Evolutionary conservation across 768 basidiomycete genomes (phyloP).

Genomic region (Rhodotorula sphaerocarpa): DNA sequence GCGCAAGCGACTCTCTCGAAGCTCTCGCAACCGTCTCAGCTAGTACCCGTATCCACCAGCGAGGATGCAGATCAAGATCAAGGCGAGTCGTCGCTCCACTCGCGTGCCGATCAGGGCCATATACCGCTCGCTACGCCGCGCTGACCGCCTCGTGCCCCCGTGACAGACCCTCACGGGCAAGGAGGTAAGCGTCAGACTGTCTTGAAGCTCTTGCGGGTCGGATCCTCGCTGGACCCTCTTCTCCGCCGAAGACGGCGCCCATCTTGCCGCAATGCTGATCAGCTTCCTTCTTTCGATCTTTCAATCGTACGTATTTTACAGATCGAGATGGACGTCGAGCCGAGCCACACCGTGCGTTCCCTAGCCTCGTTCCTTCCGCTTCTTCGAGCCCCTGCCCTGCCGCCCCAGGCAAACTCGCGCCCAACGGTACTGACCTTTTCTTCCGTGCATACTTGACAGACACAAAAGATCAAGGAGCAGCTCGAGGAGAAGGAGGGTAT

Average conservation of each 20-base stretch:
- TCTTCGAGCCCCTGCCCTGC: neutral
- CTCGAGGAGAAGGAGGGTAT: constrained; percentile 98
- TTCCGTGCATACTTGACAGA: constrained; percentile 48
- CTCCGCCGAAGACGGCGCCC: constrained; percentile 18
- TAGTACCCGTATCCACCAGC: too few species aligned
- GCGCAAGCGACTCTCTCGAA: too few species aligned
- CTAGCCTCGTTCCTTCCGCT: too few species aligned
- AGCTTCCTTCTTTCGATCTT: neutral
- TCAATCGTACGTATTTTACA: too few species aligned
- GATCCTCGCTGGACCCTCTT: neutral
- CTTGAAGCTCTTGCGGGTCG: too few species aligned
- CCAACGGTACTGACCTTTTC: neutral
- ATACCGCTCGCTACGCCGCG: neutral
- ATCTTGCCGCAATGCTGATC: neutral
- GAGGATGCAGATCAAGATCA: constrained; percentile 74
- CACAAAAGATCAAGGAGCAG: constrained; percentile 88
- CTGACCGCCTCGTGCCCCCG: neutral
- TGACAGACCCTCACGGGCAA: constrained; percentile 87
- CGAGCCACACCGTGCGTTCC: constrained; percentile 19
- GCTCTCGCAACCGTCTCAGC: too few species aligned
- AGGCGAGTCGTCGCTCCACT: constrained; percentile 50
- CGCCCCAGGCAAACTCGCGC: neutral
- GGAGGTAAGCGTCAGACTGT: too few species aligned
- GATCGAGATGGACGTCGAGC: constrained; percentile 21
- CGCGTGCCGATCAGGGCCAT: neutral